Percentiles rank a stretch among this genome's conserved stretches.
phyloP scores from a whole-genome alignment of 805 yeast genomes.

The Candida endomychidarum region DNA sequence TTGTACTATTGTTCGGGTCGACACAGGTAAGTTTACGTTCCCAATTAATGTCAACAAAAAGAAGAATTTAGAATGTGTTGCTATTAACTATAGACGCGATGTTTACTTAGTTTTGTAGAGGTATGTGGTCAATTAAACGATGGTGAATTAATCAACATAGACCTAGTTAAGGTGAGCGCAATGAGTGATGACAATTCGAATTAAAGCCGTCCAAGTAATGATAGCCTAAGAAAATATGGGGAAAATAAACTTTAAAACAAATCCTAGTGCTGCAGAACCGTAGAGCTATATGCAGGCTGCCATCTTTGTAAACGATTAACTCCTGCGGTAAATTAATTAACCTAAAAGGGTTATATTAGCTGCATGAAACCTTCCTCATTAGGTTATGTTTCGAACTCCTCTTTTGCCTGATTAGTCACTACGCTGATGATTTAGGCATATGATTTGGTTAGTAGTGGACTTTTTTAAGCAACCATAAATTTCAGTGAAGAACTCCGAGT shows the following conservation, averaged over 20 bases:
- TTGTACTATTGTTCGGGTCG: not conserved
- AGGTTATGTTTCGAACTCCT: constrained; percentile 13
- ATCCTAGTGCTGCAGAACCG: constrained; percentile 4
- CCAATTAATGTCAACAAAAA: not conserved
- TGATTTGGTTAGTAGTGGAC: constrained; percentile 2
- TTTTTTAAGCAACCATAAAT: constrained; percentile 1
- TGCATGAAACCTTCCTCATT: constrained; percentile 16
- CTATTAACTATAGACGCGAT: not conserved
- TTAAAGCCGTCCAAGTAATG: too few relatives aligned
- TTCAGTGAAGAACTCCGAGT: not conserved
- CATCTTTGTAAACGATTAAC: constrained; percentile 1
- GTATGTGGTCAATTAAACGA: too few relatives aligned
- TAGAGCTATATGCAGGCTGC: constrained; percentile 4
- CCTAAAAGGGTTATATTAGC: constrained; percentile 16
- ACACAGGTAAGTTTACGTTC: not conserved
- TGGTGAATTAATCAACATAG: too few relatives aligned
- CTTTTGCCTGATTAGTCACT: constrained; percentile 17
- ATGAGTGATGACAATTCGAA: too few relatives aligned
- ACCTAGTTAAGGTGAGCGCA: too few relatives aligned
- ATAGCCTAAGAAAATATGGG: constrained; percentile 5
- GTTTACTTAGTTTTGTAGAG: not conserved
- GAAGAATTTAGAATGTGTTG: too few relatives aligned
- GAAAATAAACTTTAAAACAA: constrained; percentile 4
- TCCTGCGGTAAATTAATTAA: constrained; percentile 9
- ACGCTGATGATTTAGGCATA: constrained; percentile 8